Conservation (phyloP, 164 flowering plant genomes). For the Magnolia sinica region DNA sequence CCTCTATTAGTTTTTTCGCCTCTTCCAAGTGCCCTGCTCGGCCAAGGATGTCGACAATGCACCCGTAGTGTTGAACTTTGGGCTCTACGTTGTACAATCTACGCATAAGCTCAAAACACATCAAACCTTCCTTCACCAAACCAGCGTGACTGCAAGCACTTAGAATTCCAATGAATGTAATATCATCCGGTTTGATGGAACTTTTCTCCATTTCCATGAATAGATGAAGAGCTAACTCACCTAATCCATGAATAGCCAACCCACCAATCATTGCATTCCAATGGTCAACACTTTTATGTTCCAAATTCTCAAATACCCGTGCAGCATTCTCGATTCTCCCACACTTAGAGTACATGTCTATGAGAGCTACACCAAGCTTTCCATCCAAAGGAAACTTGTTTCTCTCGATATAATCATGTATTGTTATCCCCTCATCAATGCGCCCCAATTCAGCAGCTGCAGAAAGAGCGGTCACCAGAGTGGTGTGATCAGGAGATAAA, state of each 20-base stretch:
- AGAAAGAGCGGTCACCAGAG: conserved; percentile 47
- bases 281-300: conserved; percentile 41
- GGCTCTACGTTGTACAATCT: conserved; percentile 49
- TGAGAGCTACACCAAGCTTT: conserved; percentile 58
- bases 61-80: conserved; percentile 67
- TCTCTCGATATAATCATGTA: conserved; percentile 43
- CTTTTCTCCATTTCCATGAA: conserved; percentile 53
- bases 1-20: conserved; percentile 41
- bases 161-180: conserved; percentile 60
- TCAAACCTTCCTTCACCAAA: conserved; percentile 56
- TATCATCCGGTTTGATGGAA: conserved; percentile 56
- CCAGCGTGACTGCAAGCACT: conserved; percentile 75
- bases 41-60: conserved; percentile 66
- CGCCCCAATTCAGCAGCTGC: conserved; percentile 54
- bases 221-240: conserved; percentile 51
- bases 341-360: conserved; percentile 80
- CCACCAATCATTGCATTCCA: conserved; percentile 86
- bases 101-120: conserved; percentile 65
- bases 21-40: conserved; percentile 57
- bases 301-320: conserved; percentile 36
- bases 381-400: conserved; percentile 31
- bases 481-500: conserved; percentile 46
- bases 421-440: conserved; percentile 35
- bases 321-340: conserved; percentile 51
- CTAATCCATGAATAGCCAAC: conserved; percentile 61